Conservation (phyloP, 257 asterid genomes). For the Scutellaria galericulata region DNA sequence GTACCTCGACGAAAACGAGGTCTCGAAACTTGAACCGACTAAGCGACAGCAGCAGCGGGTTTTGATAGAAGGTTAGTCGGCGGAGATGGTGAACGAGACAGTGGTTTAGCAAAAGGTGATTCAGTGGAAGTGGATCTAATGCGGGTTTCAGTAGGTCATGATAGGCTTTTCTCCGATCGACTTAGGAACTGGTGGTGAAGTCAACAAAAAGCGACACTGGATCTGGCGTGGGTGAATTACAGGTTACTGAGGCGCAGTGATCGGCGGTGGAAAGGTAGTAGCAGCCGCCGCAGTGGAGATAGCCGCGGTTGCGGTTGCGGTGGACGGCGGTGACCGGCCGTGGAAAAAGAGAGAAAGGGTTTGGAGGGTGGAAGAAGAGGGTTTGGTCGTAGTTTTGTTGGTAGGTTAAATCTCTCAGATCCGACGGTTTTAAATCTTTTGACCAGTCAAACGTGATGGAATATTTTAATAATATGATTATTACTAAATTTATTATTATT, state of each 20-base stretch:
- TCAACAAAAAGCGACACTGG: constrained; percentile 23
- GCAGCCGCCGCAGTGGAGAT: neutral
- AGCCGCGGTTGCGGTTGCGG: constrained; percentile 14
- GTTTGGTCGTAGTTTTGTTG: constrained; percentile 37
- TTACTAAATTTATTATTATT: too few species aligned
- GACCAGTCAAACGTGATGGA: constrained; percentile 41
- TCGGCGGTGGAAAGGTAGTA: neutral
- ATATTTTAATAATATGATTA: constrained; percentile 1
- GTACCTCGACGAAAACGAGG: constrained; percentile 19
- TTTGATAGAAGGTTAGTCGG: constrained; percentile 9
- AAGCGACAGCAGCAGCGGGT: constrained; percentile 11
- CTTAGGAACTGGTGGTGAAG: neutral
- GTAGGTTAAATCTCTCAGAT: constrained; percentile 35
- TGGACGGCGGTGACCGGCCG: constrained; percentile 39
- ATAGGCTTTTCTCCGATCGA: neutral
- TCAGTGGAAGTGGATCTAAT: constrained; percentile 32
- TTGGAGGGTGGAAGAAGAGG: constrained; percentile 25
- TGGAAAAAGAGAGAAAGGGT: constrained; percentile 23
- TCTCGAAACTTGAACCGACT: constrained; percentile 12
- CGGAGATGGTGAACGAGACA: neutral
- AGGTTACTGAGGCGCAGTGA: constrained; percentile 3
- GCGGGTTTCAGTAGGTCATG: neutral
- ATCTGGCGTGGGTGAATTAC: constrained; percentile 24
- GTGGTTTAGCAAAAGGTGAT: constrained; percentile 10
- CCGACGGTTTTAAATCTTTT: constrained; percentile 38